These are phyloP conservation scores for Pseudogymnoascus pannorum DNA, from an alignment of 2,329 filamentous ascomycete genomes.

Conservation along the genomic window DNA sequence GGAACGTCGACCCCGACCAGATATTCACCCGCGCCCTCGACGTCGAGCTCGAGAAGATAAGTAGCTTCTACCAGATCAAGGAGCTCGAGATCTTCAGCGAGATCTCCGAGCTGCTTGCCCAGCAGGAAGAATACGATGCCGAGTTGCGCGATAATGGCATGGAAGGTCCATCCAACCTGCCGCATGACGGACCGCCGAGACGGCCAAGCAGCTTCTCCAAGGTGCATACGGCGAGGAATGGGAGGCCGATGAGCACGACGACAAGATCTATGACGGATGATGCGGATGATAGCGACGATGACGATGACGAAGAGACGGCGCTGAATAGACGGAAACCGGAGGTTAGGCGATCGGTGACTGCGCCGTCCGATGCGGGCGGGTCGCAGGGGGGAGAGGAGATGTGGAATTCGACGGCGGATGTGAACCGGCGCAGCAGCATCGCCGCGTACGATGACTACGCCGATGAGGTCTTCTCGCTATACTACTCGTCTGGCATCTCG, in stretches of 20 bases:
- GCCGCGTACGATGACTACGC: slow-evolving; percentile 68
- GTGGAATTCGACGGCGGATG: slow-evolving; percentile 54
- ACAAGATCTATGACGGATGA: slow-evolving; percentile 48
- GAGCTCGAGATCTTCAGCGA: slow-evolving; percentile 82
- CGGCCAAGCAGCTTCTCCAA: slow-evolving; percentile 14
- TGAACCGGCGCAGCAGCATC: slow-evolving; percentile 50
- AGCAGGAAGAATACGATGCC: slow-evolving; percentile 58
- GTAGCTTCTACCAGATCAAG: slow-evolving; percentile 82
- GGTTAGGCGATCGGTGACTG: slow-evolving; percentile 29
- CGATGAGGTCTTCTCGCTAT: slow-evolving; percentile 62
- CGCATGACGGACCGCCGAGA: background rate
- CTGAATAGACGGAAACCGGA: slow-evolving; percentile 26
- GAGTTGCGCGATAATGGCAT: slow-evolving; percentile 27
- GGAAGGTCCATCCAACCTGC: slow-evolving; percentile 10
- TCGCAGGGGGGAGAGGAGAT: slow-evolving; percentile 41
- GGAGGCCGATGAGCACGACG: slow-evolving; percentile 38
- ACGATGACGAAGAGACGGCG: slow-evolving; percentile 53
- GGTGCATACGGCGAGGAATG: slow-evolving; percentile 36
- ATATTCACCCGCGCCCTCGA: slow-evolving; percentile 78
- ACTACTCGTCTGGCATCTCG: slow-evolving; percentile 69
- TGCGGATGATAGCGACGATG: slow-evolving; percentile 57
- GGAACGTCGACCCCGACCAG: slow-evolving; percentile 65
- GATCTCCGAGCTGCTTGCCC: slow-evolving; percentile 66
- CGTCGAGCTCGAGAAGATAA: slow-evolving; percentile 88
- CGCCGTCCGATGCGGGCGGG: slow-evolving; percentile 19